Percentiles rank a stretch among this genome's conserved stretches.
phyloP scores from a whole-genome alignment of 2,329 filamentous ascomycete species.

The Alternaria sp. region DNA sequence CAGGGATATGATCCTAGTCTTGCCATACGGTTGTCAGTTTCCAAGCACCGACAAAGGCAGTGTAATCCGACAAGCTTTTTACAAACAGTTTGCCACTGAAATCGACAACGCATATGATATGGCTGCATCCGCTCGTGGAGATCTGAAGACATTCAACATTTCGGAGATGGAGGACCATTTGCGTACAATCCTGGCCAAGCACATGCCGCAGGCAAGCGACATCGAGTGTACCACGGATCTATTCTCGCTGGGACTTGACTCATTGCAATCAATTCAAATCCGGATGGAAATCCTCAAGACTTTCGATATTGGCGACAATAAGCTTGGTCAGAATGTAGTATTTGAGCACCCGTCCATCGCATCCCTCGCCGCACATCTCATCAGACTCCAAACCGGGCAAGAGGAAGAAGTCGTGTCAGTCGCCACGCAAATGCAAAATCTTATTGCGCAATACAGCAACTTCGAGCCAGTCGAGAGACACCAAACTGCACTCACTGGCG shows the following conservation, averaged over 20 bases:
- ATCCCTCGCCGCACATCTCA: slow-evolving; percentile 57
- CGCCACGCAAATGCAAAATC: slow-evolving; percentile 55
- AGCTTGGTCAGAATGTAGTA: slow-evolving; percentile 64
- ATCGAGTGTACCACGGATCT: slow-evolving; percentile 61
- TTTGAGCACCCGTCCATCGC: slow-evolving; percentile 65
- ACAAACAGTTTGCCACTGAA: slow-evolving; percentile 58
- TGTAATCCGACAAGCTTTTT: slow-evolving; percentile 62
- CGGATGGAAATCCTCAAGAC: slow-evolving; percentile 61
- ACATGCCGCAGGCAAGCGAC: slow-evolving; percentile 20
- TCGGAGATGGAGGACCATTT: slow-evolving; percentile 26
- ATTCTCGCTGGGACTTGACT: slow-evolving; percentile 67
- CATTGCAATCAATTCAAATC: slow-evolving; percentile 65
- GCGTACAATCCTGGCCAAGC: slow-evolving; percentile 24
- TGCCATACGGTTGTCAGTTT: slow-evolving; percentile 58
- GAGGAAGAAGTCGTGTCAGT: slow-evolving; percentile 45
- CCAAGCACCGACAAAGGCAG: slow-evolving; percentile 66
- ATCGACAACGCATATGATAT: slow-evolving; percentile 59
- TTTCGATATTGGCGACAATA: slow-evolving; percentile 57
- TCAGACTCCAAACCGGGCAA: slow-evolving; percentile 53
- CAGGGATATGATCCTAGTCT: slow-evolving; percentile 61
- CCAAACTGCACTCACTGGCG: slow-evolving; percentile 64
- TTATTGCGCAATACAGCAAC: slow-evolving; percentile 57
- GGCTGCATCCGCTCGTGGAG: slow-evolving; percentile 20
- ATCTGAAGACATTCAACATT: neutral
- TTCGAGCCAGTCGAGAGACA: slow-evolving; percentile 41